Percentiles rank a stretch among this genome's conserved stretches.
phyloP scores from a whole-genome alignment of 2,329 filamentous ascomycete species.

The Nothophaeocryptopus gaeumannii region DNA sequence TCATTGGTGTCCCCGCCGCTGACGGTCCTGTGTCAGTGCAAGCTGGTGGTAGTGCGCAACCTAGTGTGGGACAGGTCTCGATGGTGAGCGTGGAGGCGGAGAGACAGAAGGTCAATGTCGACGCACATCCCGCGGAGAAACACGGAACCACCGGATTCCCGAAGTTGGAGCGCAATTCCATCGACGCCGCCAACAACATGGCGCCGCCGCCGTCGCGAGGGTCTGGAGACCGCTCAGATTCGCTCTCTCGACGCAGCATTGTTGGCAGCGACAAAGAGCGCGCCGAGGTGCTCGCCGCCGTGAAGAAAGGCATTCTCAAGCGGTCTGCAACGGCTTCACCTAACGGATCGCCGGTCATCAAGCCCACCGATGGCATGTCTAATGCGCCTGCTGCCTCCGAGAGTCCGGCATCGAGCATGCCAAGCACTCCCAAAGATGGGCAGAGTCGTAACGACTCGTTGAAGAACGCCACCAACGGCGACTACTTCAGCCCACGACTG shows the following conservation, averaged over 20 bases:
- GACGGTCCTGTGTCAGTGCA: constrained; percentile 61
- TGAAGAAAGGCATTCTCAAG: constrained; percentile 94
- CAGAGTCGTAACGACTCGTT: constrained; percentile 46
- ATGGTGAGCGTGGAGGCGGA: constrained; percentile 97
- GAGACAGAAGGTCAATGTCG: constrained; percentile 76
- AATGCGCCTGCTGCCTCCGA: constrained; percentile 63
- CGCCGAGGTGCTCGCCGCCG: constrained; percentile 84
- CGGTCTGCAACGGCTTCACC: constrained; percentile 64
- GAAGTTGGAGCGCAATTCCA: constrained; percentile 75
- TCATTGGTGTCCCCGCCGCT: constrained; percentile 71
- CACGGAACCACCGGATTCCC: constrained; percentile 78
- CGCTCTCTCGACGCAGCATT: constrained; percentile 74
- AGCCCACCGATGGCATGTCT: constrained; percentile 59
- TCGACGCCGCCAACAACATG: constrained; percentile 57
- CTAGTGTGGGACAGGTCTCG: constrained; percentile 79
- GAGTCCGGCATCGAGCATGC: constrained; percentile 79
- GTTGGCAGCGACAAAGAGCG: constrained; percentile 86
- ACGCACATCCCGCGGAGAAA: constrained; percentile 64
- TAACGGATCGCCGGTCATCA: constrained; percentile 66
- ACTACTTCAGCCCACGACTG: constrained; percentile 82
- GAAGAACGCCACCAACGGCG: constrained; percentile 70
- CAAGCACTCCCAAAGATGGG: constrained; percentile 83
- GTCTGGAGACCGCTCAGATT: constrained; percentile 58
- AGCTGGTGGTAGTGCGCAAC: constrained; percentile 34
- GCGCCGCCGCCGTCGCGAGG: constrained; percentile 34